Base-by-base conservation (phyloP, 129 eudicot species). In the Lactuca sativa region DNA sequence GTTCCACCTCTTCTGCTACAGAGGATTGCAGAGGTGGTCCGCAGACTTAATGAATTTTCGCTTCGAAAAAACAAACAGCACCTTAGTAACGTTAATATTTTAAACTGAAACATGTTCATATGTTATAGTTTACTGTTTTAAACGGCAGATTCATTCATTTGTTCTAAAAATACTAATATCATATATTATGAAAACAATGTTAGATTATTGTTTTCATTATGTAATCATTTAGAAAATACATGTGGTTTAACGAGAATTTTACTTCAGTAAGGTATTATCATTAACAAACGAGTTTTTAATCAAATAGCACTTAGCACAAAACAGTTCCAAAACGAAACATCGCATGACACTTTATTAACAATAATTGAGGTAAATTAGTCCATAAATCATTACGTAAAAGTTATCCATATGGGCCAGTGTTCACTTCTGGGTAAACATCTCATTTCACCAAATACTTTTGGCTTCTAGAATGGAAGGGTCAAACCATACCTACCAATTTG, bases 401-500 rank as follows among this genome's bases (percentile, higher is more conserved):
- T 67, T 52, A 73, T 73, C 55, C 62, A 36, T 36, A 48, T 14
- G 40, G 30, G 70, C 40, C 41, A 61, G 8, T 75, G 51, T 57
- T 58, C 12, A 64, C 9, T 34, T 57, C 49, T 51, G 38, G n/a
- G 60, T 66, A 58, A 9, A 67, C 37, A 58, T 55, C 64, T 21
- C 38, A n/a, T 21, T 52, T 5, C 4, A 30, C 4, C 38, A 64
- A 32, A 33, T 53, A 53, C 36, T 52, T 17, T 43, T 44, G 49
- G 25, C 71, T 41, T 66, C 31, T 58, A 58, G 37, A n/a, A 33
- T 66, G 21, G 58, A 74, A 32, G 13, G 43, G 62, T 59, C 65
- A 67, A 57, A 21, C 61, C 31, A 10, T 56, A 40, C 78, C 78
- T 56, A 74, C 72, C 52, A 65, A 74, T 74, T 44, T 43, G 78